phyloP scores from a whole-genome alignment of 768 basidiomycete genomes.

The Fomitopsis pulvina region DNA sequence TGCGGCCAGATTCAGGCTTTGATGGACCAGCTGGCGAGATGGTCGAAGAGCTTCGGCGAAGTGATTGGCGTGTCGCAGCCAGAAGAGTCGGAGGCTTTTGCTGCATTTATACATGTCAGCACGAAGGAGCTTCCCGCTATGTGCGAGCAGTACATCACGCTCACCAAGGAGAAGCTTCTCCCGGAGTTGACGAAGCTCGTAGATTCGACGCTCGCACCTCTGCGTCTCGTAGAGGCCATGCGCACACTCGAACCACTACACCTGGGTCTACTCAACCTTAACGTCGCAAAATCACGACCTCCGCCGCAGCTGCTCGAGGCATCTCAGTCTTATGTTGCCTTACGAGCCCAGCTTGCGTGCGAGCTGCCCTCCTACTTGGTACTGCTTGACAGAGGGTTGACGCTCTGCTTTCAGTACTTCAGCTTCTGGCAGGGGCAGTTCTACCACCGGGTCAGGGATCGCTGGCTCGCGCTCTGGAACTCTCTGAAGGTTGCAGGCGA shows the following conservation, averaged over 20 bases:
- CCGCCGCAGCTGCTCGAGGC: conserved; percentile 62
- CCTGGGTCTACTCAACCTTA: conserved; percentile 60
- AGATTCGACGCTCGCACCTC: conserved; percentile 52
- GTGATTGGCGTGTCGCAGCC: conserved; percentile 37
- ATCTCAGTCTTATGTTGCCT: conserved; percentile 69
- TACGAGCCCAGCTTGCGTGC: conserved; percentile 61
- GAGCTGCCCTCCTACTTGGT: conserved; percentile 64
- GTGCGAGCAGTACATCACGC: conserved; percentile 26
- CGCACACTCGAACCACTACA: conserved; percentile 67
- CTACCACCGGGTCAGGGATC: conserved; percentile 51
- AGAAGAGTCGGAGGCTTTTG: conserved; percentile 51
- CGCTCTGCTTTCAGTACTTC: conserved; percentile 43
- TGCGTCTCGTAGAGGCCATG: conserved; percentile 65
- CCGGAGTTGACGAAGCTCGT: conserved; percentile 53
- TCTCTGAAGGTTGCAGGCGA: conserved; percentile 34
- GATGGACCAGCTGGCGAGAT: conserved; percentile 44
- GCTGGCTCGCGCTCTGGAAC: conserved; percentile 83
- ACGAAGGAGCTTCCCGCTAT: conserved; percentile 30
- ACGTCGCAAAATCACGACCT: conserved; percentile 58
- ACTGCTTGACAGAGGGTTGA: conserved; percentile 56
- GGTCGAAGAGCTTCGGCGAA: conserved; percentile 60
- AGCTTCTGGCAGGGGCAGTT: conserved; percentile 52
- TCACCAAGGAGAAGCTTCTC: conserved; percentile 50
- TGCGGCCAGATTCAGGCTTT: conserved; percentile 42
- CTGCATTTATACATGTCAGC: conserved; percentile 33